A percentile compares a stretch with the other conserved stretches of the same genome.
Evolutionary conservation across 305 asterid genomes (phyloP).

Genomic region (Stenogyne calaminthoides): DNA sequence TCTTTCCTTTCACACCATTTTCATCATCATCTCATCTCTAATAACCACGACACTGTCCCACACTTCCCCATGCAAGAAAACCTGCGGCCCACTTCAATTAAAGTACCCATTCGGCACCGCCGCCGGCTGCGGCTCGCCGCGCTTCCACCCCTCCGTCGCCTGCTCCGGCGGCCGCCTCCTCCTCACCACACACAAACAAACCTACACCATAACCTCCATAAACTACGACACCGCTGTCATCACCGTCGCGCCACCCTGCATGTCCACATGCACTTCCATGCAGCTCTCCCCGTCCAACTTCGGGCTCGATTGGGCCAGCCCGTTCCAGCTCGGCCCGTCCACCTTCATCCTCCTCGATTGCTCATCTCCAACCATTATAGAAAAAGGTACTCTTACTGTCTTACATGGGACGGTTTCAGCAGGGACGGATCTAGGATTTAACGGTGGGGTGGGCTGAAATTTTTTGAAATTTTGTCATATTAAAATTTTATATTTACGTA

Average conservation of each 20-base stretch:
- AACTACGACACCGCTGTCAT: slow-evolving; percentile 25
- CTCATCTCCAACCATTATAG: background rate
- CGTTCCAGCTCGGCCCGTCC: slow-evolving; percentile 35
- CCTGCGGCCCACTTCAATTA: slow-evolving; percentile 20
- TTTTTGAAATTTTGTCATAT: too few relatives aligned
- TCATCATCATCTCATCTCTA: background rate
- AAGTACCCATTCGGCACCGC: slow-evolving; percentile 38
- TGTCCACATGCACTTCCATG: slow-evolving; percentile 40
- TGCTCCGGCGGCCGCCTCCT: slow-evolving; percentile 35
- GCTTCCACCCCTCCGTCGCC: slow-evolving; percentile 35
- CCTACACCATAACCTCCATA: slow-evolving; percentile 26
- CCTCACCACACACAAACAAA: slow-evolving; percentile 32
- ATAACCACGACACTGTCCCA: background rate
- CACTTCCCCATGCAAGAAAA: slow-evolving; percentile 29
- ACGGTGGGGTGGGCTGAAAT: too few relatives aligned
- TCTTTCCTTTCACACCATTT: background rate
- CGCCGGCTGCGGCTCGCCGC: slow-evolving; percentile 38
- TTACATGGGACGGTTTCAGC: too few relatives aligned
- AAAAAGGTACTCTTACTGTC: too few relatives aligned
- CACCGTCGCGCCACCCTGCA: slow-evolving; percentile 32
- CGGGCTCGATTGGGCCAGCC: slow-evolving; percentile 40
- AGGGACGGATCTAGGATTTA: too few relatives aligned
- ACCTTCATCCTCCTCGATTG: slow-evolving; percentile 35
- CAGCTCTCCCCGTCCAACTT: slow-evolving; percentile 20
- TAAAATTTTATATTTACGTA: too few relatives aligned